A percentile compares a stretch with the other conserved stretches of the same genome.
Evolutionary conservation across 164 flowering plant species (phyloP).

Genomic region (Nymphaea colorata): DNA sequence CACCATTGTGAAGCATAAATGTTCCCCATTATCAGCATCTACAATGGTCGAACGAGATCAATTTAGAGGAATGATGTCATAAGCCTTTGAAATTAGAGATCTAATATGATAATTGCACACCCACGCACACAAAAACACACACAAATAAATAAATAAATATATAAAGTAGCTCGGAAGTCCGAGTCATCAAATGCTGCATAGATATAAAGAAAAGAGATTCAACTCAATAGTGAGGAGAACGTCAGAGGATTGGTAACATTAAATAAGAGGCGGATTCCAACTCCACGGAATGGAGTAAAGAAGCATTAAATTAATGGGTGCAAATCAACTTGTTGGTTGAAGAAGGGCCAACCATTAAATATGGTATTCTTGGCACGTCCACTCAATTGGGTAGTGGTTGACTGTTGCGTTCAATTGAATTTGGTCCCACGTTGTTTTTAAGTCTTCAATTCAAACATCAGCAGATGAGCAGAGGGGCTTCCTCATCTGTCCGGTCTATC

Average conservation of each 20-base stretch:
- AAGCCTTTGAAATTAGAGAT: too few species aligned
- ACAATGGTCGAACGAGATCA: too few species aligned
- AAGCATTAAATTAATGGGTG: too few species aligned
- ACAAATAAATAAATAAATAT: too few species aligned
- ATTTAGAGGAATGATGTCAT: too few species aligned
- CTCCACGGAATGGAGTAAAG: background rate
- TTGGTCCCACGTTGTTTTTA: background rate
- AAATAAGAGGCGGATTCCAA: background rate
- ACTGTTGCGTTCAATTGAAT: background rate
- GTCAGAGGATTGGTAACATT: background rate
- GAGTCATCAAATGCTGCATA: too few species aligned
- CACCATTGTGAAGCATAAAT: too few species aligned
- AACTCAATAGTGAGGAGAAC: background rate
- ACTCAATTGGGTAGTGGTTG: background rate
- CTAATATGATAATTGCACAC: too few species aligned
- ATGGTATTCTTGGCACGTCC: background rate
- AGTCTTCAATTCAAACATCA: background rate
- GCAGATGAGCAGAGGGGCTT: too few species aligned
- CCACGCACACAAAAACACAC: too few species aligned
- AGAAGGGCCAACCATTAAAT: background rate
- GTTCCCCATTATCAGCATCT: too few species aligned
- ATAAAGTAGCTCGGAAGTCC: too few species aligned
- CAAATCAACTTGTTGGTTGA: background rate
- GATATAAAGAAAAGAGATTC: background rate
- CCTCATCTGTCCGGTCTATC: background rate